Base-by-base conservation (phyloP, 805 yeast genomes). In the Cyberlindnera saturnus region DNA sequence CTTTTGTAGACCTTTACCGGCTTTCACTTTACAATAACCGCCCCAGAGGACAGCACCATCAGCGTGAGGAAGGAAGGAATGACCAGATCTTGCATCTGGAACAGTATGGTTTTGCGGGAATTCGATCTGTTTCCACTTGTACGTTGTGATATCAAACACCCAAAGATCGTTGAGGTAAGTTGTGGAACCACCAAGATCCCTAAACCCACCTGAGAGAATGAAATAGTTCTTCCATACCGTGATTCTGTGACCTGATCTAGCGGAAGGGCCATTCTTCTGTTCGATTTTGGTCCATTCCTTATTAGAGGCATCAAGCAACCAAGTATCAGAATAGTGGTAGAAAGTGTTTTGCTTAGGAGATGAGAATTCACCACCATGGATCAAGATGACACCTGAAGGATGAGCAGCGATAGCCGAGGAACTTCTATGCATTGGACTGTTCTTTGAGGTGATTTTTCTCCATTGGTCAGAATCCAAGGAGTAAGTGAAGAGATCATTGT, bases 361-460 rank as follows among this genome's bases (percentile, higher is more conserved):
- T 2, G 96, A 86, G 55, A 93, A 91, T 64, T 91, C 99, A 56
- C 99, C 99, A 39, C 98, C 99, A 66, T 88, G 93, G 70, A 91
- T 65, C 46, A 91, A 62, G 23, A 87, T 75, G 2, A 90, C 69
- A 10, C 98, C 98, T 2, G 89, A 79, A 1, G 96, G 96, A 63
- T 91, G 98, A 0, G 86, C 82, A 48, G 90, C 82, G 87, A 90
- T 86, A 1, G 96, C 86, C 53, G 95, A 96, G 0, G 96, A 88
- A 0, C 96, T 86, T 49, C 99, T 70, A 1, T 96, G 96, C 59
- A 90, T 75, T 14, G 99, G 99, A 0, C 95, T 64, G 59, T 91
- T 91, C 54, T 85, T 86, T 2, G 96, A 87, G 3, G 82, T 68
- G 51, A 81, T 75, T 46, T 73, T 74, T 47, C 88, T 75, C 99